Evolutionary conservation across 306 rosid species (phyloP), one percentile per base, ranked within the genome.

Genomic region (Argentina anserina): DNA sequence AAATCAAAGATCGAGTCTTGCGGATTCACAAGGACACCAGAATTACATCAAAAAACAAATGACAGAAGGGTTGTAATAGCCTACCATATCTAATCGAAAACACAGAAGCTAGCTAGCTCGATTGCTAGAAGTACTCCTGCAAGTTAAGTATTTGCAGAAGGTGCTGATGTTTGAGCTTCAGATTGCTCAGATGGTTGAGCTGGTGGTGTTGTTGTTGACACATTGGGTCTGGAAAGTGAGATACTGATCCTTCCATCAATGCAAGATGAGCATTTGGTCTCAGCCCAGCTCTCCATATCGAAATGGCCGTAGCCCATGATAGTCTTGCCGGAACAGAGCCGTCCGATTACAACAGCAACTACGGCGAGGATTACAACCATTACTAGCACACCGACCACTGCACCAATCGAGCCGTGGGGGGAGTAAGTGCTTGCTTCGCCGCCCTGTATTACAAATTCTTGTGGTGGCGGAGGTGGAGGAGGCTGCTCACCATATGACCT

Each of bases 201-300:
- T 28, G 65, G 61, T 2, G 86, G 85, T 7, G 84, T 77, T 72
- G 84, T 50, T 47, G 82, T 60, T 14, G 84, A 56, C n/a, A 72
- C 79, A 55, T 1, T 78, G 10, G 72, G 20, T 31, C 78, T 73
- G 3, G 84, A 68, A 2, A 71, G 15, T 20, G 80, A 45, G 9
- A 75, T 59, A 75, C 70, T 85, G 71, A 89, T 83, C 76, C 85
- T 86, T 41, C 97, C 97, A 60, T 87, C 92, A 29, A 92, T 89
- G 65, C 97, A 92, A 72, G 97, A 74, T 1, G 96, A 89, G 42
- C 93, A 92, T 77, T 89, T 92, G 8, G 62, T 82, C 84, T 92
- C 93, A n/a, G 89, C 97, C 97, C 97, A 92, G 42, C 84, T 89
- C 85, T 89, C 97, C 58, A 92, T 47, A 37, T 92, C 92, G 43